Percentiles rank a stretch among this genome's conserved stretches.
phyloP scores from a whole-genome alignment of 129 eudicot genomes.

The Escallonia rubra region DNA sequence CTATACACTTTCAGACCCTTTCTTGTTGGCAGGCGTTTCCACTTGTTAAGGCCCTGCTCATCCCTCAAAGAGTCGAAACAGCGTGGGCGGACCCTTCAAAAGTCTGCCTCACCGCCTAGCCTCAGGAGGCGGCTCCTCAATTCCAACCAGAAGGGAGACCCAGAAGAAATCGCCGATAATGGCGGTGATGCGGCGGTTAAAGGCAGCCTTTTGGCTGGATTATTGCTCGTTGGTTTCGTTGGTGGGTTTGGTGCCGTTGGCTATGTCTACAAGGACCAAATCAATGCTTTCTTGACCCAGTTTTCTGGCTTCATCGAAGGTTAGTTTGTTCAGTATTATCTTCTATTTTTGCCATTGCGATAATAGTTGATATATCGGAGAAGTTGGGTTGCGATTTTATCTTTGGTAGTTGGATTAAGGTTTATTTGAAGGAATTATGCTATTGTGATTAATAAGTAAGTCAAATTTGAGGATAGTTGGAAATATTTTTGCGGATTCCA shows the following conservation, averaged over 20 bases:
- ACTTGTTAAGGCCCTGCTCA: constrained; percentile 67
- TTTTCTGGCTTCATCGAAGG: constrained; percentile 89
- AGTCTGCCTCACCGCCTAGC: constrained; percentile 35
- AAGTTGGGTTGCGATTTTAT: too few relatives aligned
- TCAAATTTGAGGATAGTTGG: too few relatives aligned
- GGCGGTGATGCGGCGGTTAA: constrained; percentile 45
- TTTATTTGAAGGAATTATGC: too few relatives aligned
- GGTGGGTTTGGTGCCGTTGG: constrained; percentile 94
- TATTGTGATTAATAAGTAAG: too few relatives aligned
- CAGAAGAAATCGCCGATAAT: neutral
- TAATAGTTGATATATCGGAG: too few relatives aligned
- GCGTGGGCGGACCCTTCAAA: constrained; percentile 37
- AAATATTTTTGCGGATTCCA: too few relatives aligned
- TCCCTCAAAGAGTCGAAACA: constrained; percentile 66
- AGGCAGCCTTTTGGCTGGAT: constrained; percentile 81
- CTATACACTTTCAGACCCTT: constrained; percentile 26
- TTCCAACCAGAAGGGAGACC: constrained; percentile 32
- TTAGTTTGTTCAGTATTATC: constrained; percentile 6
- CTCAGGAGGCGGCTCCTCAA: constrained; percentile 45
- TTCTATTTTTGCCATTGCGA: too few relatives aligned
- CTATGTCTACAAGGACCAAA: constrained; percentile 78
- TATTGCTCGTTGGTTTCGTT: constrained; percentile 78
- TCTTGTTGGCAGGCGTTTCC: constrained; percentile 32
- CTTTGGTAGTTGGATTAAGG: too few relatives aligned
- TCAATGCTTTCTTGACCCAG: constrained; percentile 81